These are phyloP conservation scores for Termitomyces titanicus DNA, from an alignment of 768 basidiomycete genomes.

Conservation along the genomic window DNA sequence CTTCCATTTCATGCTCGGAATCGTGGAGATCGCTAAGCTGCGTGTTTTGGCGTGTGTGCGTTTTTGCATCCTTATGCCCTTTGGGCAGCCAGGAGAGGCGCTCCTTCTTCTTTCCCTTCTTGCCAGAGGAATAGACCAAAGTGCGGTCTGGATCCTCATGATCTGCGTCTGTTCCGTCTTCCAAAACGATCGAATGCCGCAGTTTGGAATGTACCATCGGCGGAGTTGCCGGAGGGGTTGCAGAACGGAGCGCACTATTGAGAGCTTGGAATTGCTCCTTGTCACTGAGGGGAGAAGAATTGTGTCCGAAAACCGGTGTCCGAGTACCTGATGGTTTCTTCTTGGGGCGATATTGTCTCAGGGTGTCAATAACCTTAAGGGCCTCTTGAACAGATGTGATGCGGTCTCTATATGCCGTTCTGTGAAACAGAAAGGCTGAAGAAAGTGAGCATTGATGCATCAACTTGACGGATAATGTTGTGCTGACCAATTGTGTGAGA, in stretches of 20 bases:
- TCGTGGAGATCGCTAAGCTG: not conserved
- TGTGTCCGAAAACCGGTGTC: constrained; percentile 38
- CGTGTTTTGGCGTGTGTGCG: not conserved
- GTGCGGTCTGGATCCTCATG: constrained; percentile 16
- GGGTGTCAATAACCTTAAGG: constrained; percentile 58
- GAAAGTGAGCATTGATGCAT: not conserved
- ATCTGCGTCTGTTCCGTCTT: constrained; percentile 12
- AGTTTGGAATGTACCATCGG: constrained; percentile 6
- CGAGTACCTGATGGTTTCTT: constrained; percentile 33
- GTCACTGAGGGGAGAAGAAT: constrained; percentile 25
- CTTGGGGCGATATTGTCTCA: constrained; percentile 63
- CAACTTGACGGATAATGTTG: not conserved
- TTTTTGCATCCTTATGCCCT: not conserved
- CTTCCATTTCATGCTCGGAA: constrained; percentile 6
- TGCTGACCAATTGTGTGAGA: constrained; percentile 56
- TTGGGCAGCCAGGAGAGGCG: constrained; percentile 10
- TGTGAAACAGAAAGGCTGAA: constrained; percentile 69
- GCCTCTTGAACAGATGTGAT: constrained; percentile 52
- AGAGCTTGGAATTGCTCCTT: constrained; percentile 41
- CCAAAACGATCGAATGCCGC: constrained; percentile 8
- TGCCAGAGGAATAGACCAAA: not conserved
- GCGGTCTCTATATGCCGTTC: constrained; percentile 73
- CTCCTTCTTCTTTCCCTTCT: constrained; percentile 16
- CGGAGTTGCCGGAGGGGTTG: constrained; percentile 13
- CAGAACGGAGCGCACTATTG: constrained; percentile 26